Evolutionary conservation across 169 alveolate species (phyloP).

Genomic region (Prorocentrum cordatum): DNA sequence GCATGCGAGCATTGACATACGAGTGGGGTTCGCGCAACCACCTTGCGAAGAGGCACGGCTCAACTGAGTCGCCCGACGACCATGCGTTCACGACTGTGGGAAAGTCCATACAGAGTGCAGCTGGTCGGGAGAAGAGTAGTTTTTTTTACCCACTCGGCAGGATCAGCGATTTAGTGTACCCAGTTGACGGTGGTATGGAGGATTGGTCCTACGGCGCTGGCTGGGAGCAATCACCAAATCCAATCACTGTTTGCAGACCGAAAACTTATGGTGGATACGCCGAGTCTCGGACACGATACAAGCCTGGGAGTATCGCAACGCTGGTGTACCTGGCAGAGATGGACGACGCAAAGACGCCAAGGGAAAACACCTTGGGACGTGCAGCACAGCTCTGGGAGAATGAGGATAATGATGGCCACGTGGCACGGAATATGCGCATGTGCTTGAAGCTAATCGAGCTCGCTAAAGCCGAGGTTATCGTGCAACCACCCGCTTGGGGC

Average conservation of each 20-base stretch:
- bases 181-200: slow-evolving; percentile 71
- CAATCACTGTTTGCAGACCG: slow-evolving; percentile 53
- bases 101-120: slow-evolving; percentile 2
- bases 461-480: slow-evolving; percentile 17
- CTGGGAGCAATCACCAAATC: slow-evolving; percentile 27
- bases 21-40: slow-evolving; percentile 70
- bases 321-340: slow-evolving; percentile 55
- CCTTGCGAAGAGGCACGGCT: not conserved
- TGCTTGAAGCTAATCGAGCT: slow-evolving; percentile 48
- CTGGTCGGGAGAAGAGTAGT: not conserved
- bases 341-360: slow-evolving; percentile 42
- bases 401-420: slow-evolving; percentile 2
- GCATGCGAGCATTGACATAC: slow-evolving; percentile 53
- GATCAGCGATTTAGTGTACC: slow-evolving; percentile 35
- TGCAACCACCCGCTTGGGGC: not conserved
- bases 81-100: slow-evolving; percentile 33
- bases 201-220: slow-evolving; percentile 72
- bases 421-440: slow-evolving; percentile 35
- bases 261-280: slow-evolving; percentile 66
- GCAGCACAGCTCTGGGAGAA: not conserved
- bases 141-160: slow-evolving; percentile 14
- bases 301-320: slow-evolving; percentile 21
- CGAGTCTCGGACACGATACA: slow-evolving; percentile 38
- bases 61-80: slow-evolving; percentile 36
- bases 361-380: slow-evolving; percentile 9